Evolutionary conservation across 2,329 filamentous ascomycete genomes (phyloP).

Genomic region (Trichoderma oligosporum): DNA sequence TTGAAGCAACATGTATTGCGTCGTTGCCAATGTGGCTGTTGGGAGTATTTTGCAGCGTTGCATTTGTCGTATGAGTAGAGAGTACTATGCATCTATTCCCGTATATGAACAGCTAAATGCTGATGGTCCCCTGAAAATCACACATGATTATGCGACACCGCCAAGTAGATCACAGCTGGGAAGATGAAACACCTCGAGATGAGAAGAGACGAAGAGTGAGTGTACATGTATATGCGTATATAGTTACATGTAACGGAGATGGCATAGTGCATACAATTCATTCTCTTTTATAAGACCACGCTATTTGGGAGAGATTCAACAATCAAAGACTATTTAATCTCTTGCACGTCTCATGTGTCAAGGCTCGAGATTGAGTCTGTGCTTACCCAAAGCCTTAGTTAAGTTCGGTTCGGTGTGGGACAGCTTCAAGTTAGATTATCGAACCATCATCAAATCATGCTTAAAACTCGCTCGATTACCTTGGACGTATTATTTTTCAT

Average conservation of each 20-base stretch:
- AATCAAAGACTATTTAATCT: no score
- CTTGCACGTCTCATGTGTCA: no score
- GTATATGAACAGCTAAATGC: not conserved
- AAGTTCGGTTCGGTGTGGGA: not conserved
- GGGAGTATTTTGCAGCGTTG: not conserved
- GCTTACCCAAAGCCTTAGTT: no score
- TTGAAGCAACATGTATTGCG: not conserved
- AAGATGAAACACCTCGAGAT: not conserved
- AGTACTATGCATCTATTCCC: no score
- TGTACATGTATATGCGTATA: no score
- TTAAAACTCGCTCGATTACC: not conserved
- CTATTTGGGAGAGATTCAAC: no score
- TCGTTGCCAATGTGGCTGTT: not conserved
- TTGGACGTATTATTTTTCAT: no score
- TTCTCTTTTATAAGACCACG: no score
- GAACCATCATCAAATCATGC: not conserved
- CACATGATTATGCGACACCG: not conserved
- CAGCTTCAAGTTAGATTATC: not conserved
- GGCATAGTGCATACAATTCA: no score
- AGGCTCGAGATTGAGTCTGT: not conserved
- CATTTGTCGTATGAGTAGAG: no score
- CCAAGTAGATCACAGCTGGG: not conserved
- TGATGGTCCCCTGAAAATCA: slow-evolving; percentile 9
- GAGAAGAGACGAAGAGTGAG: not conserved
- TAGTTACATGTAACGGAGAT: no score